Evolutionary conservation across 2,329 filamentous ascomycete genomes (phyloP).

Genomic region (Aspergillus neotritici): DNA sequence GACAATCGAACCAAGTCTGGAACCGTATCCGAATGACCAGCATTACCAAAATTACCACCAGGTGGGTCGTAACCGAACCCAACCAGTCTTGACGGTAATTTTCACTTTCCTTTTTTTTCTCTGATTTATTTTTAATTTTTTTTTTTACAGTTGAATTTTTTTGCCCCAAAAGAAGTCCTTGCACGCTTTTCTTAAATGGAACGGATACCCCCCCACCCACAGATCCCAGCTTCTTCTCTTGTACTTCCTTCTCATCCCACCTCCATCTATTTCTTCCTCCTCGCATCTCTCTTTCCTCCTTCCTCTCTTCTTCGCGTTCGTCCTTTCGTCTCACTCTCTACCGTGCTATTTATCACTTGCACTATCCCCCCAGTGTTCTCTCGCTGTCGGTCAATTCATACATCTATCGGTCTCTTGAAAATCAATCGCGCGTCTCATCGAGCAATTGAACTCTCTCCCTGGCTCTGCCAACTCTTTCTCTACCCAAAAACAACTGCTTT

Average conservation of each 20-base stretch:
- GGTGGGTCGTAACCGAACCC: not conserved
- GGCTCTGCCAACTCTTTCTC: constrained; percentile 1
- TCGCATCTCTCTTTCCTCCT: constrained; percentile 11
- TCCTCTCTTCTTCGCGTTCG: not conserved
- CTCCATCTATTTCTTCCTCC: constrained; percentile 20
- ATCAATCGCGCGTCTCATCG: constrained; percentile 7
- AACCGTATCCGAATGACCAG: too few species aligned
- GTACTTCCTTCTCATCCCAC: constrained; percentile 14
- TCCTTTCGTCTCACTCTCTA: constrained; percentile 8
- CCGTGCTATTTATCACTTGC: constrained; percentile 13
- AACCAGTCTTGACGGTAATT: not conserved
- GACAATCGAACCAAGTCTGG: too few species aligned
- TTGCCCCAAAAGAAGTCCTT: constrained; percentile 12
- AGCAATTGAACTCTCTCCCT: constrained; percentile 6
- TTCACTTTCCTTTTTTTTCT: not conserved
- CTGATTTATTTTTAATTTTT: not conserved
- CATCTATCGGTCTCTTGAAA: constrained; percentile 13
- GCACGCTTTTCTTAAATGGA: constrained; percentile 14
- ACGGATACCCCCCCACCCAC: constrained; percentile 17
- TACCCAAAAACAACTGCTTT: constrained; percentile 5
- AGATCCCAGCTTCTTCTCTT: constrained; percentile 3
- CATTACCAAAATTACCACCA: not conserved
- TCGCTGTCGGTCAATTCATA: constrained; percentile 6
- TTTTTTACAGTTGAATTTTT: constrained; percentile 7
- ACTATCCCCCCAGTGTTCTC: not conserved